A percentile compares a stretch with the other conserved stretches of the same genome.
phyloP scores from a whole-genome alignment of 2,329 filamentous ascomycete species.

The Curvularia eragrostidis region DNA sequence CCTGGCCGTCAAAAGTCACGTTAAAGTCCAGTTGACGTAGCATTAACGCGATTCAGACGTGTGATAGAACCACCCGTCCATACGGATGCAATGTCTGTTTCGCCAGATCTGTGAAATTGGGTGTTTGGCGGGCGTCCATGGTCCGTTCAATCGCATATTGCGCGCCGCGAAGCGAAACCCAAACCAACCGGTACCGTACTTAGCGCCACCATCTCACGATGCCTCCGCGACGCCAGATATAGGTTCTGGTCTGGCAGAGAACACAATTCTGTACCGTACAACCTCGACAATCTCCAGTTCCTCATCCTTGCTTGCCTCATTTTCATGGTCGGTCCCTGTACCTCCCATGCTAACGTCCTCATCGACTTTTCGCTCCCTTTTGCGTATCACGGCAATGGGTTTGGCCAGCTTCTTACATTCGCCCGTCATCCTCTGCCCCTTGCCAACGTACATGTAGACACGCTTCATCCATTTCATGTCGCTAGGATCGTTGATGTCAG shows the following conservation, averaged over 20 bases:
- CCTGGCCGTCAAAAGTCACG: neutral
- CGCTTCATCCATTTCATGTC: slow-evolving; percentile 85
- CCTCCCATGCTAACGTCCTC: slow-evolving; percentile 40
- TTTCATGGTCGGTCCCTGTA: slow-evolving; percentile 14
- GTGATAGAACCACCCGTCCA: neutral
- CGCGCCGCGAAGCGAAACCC: neutral
- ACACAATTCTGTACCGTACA: slow-evolving; percentile 84
- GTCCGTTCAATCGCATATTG: neutral
- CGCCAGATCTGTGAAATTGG: neutral
- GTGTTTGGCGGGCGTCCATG: too few species aligned
- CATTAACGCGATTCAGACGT: neutral
- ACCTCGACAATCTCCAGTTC: slow-evolving; percentile 86
- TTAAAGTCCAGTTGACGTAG: neutral
- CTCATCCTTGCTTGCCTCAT: slow-evolving; percentile 34
- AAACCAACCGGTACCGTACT: neutral
- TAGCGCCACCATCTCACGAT: slow-evolving; percentile 6
- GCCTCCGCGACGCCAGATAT: slow-evolving; percentile 55
- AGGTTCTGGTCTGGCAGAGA: slow-evolving; percentile 84
- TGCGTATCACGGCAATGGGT: slow-evolving; percentile 78
- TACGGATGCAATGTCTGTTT: neutral
- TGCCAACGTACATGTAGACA: slow-evolving; percentile 86
- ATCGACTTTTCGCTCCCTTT: slow-evolving; percentile 30
- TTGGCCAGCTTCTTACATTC: slow-evolving; percentile 86
- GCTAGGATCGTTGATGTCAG: slow-evolving; percentile 52
- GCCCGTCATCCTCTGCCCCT: slow-evolving; percentile 85